Base-by-base conservation (phyloP, 352 stramenopile genomes). In the Phytophthora sansomeana region DNA sequence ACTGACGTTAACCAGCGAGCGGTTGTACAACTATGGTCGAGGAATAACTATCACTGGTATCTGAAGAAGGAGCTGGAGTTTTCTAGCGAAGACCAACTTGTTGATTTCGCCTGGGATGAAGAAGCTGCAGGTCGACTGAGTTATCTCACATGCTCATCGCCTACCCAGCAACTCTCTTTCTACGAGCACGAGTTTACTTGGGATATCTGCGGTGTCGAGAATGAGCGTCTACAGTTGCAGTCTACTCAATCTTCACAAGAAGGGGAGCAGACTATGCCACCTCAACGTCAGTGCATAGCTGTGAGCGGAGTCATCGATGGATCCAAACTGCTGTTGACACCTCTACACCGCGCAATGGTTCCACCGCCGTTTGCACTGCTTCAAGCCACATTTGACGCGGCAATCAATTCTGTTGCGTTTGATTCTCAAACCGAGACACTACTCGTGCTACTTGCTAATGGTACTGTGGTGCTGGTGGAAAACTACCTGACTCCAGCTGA, bases 11-110 rank as follows among this genome's bases (percentile, higher is more conserved):
- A 44, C 0, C 28, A n/a, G 5, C 30, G 41, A 55, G 70, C 67
- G 10, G 48, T 78, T 26, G 42, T 96, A 38, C 82, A 95, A 52
- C 53, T 95, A 10, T 96, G 85, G 85, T 83, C 79, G 19, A 76
- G 88, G 16, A 83, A 71, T 58, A 96, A 96, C 47, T 95, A 95
- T 55, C 86, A 92, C 50, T 96, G 88, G 88, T 94, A 91, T 38
- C 58, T 93, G 38, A 95, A 95, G 51, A 86, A 93, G 44, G 82
- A 95, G 59, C 56, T 63, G 21, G 54, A 62, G 58, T 71, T 76
- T 38, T 48, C 49, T 21, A 39, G 3, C 28, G 59, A 67, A 6
- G 14, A 68, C 9, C 48, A 61, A 3, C 61, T 88, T 19, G 36
- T 73, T n/a, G 63, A 48, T 42, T 82, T 84, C 21, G 35, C 52